Conservation (phyloP, 495 filamentous ascomycete genomes). For the Neurospora intermedia region DNA sequence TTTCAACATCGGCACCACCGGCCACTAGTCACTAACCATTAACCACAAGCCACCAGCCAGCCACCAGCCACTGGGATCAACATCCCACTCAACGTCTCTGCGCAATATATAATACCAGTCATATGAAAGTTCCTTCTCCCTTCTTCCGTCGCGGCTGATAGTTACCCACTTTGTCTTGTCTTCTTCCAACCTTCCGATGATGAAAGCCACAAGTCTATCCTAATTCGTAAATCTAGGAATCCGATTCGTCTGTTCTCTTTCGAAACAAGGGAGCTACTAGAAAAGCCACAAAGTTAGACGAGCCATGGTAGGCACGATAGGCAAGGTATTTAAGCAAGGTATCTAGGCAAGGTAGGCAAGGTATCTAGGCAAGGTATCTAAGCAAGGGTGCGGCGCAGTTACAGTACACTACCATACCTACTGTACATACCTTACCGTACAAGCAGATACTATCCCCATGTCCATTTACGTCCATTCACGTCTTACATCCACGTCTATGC, state of each 20-base stretch:
- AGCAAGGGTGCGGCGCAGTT: neutral
- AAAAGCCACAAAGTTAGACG: too few species aligned
- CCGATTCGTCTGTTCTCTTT: neutral
- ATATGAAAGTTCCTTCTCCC: neutral
- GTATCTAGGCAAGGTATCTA: too few species aligned
- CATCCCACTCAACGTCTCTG: neutral
- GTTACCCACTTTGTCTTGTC: neutral
- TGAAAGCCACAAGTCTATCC: neutral
- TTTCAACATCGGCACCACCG: neutral
- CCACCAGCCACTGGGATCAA: neutral
- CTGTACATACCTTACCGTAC: neutral
- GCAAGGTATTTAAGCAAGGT: neutral
- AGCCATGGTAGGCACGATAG: neutral
- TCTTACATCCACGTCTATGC: neutral
- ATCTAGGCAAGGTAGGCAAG: neutral
- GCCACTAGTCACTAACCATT: neutral
- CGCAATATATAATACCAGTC: neutral
- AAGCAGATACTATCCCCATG: neutral
- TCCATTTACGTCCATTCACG: neutral
- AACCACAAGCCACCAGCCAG: neutral
- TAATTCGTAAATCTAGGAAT: neutral
- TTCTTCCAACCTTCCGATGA: neutral
- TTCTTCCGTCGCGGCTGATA: neutral
- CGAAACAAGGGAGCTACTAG: neutral
- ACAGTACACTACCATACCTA: neutral